Percentiles rank a stretch among this genome's conserved stretches.
Evolutionary conservation across 306 rosid genomes (phyloP).

Genomic region (Dryas drummondii): DNA sequence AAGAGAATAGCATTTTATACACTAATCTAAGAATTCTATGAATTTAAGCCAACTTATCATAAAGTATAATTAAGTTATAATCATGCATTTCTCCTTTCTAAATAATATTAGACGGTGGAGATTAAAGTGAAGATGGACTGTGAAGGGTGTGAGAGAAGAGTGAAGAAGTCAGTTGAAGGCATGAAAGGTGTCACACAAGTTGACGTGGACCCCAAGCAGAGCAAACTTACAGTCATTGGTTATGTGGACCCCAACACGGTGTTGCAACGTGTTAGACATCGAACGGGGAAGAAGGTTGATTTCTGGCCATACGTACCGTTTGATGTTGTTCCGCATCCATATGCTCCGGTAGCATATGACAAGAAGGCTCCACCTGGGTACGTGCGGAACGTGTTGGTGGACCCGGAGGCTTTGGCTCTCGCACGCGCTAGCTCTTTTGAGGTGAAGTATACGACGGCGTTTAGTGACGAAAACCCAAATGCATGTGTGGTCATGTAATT

Average conservation of each 20-base stretch:
- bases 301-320: conserved; percentile 49
- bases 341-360: conserved; percentile 45
- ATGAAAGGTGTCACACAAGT: conserved; percentile 51
- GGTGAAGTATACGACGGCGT: conserved; percentile 45
- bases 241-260: conserved; percentile 42
- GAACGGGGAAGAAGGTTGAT: conserved; percentile 54
- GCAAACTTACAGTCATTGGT: conserved; percentile 48
- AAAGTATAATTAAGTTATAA: too few relatives aligned
- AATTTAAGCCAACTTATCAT: too few relatives aligned
- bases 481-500: conserved; percentile 41
- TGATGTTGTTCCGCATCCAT: conserved; percentile 51
- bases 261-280: conserved; percentile 39
- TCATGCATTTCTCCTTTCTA: too few relatives aligned
- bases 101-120: conserved; percentile 39
- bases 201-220: conserved; percentile 42
- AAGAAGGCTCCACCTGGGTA: conserved; percentile 60
- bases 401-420: conserved; percentile 34
- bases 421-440: conserved; percentile 45
- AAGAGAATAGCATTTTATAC: too few relatives aligned
- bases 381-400: conserved; percentile 37
- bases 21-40: too few relatives aligned
- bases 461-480: conserved; percentile 55
- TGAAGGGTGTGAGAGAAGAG: conserved; percentile 44
- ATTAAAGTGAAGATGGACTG: conserved; percentile 57
- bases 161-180: conserved; percentile 44